Base-by-base conservation (phyloP, 176 grass and related monocot species). In the Cenchrus purpureus region DNA sequence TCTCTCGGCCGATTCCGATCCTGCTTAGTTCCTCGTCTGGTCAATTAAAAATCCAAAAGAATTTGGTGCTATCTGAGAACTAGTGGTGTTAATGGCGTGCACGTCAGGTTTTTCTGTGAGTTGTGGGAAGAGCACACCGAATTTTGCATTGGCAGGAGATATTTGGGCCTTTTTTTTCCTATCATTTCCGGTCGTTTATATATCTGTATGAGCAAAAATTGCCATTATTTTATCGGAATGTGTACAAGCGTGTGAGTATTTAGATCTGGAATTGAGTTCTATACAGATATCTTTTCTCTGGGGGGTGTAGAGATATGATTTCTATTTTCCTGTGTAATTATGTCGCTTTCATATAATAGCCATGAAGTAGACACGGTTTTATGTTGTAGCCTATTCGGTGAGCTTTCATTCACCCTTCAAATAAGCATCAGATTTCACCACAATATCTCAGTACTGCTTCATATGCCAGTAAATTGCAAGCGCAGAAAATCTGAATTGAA, bases 31-130 rank as follows among this genome's bases (percentile, higher is more conserved):
- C 48, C 68, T 63, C 8, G 5, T 60, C 58, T 57, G 32, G 71
- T 53, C 45, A 42, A 45, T 50, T 45, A 43, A 8, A 67, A 78
- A 54, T 69, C 40, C 7, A 7, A 53, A 68, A 59, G 12, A 57
- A 22, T 79, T 80, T 10, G 55, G 5, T 73, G 63, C 16, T 52
- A 8, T 22, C 4, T 46, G 42, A 71, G 53, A 40, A 15, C 12
- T 57, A 67, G 25, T 62, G 15, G 40, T 51, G 22, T 80, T 57
- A 79, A 83, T 77, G 68, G 46, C 83, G 83, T 82, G 72, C 78
- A 89, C 77, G 69, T 57, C 34, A 59, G 2, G n/a, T 65, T 6
- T 68, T 55, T 68, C 10, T 56, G 9, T 20, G 14, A 67, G 10
- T 49, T 79, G 52, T 12, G 31, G 20, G 54, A 44, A 86, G 22